Conservation (phyloP, 2,329 filamentous ascomycete species). For the Trichoderma polysporum region DNA sequence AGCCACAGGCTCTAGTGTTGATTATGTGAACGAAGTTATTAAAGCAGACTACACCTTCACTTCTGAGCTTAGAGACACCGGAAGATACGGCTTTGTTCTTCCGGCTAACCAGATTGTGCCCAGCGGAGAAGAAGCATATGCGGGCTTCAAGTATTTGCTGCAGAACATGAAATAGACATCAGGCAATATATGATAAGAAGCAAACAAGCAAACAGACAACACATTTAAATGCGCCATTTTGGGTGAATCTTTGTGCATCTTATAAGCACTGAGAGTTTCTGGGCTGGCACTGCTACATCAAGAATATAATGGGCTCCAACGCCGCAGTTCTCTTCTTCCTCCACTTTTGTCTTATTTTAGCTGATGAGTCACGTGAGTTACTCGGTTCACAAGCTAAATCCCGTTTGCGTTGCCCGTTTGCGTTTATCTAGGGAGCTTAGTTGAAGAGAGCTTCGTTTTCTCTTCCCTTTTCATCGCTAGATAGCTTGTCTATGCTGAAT, state of each 20-base stretch:
- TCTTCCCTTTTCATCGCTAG: too few species aligned
- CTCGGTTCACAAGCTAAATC: too few species aligned
- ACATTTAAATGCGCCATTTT: neutral
- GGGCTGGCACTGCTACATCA: neutral
- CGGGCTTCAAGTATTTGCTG: constrained; percentile 60
- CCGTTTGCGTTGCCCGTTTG: too few species aligned
- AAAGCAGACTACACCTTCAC: constrained; percentile 44
- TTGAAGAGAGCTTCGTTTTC: too few species aligned
- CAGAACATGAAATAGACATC: constrained; percentile 38
- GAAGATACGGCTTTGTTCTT: constrained; percentile 44
- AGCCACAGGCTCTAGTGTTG: constrained; percentile 47
- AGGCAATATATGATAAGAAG: too few species aligned
- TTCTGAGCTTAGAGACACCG: constrained; percentile 40
- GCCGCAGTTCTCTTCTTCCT: neutral
- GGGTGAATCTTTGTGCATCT: neutral
- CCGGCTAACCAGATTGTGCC: constrained; percentile 44
- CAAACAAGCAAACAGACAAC: neutral
- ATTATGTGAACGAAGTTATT: constrained; percentile 46
- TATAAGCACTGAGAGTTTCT: neutral
- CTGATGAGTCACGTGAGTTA: too few species aligned
- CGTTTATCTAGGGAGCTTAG: too few species aligned
- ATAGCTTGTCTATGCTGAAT: too few species aligned
- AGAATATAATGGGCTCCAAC: neutral
- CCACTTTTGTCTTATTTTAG: neutral
- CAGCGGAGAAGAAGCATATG: constrained; percentile 45